Evolutionary conservation across 305 asterid genomes (phyloP).

Genomic region (Fraxinus floribunda): DNA sequence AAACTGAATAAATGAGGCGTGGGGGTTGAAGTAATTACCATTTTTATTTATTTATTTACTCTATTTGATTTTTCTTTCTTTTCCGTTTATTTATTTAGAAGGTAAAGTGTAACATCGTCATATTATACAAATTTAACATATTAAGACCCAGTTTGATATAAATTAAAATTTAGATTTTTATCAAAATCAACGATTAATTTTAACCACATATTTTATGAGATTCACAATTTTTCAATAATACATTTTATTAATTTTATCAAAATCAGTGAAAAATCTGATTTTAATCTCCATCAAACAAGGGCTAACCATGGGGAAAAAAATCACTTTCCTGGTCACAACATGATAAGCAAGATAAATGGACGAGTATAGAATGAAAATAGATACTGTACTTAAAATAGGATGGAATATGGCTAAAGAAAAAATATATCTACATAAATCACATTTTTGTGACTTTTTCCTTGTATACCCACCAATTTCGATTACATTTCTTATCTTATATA

Average conservation of each 20-base stretch:
- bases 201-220: no score
- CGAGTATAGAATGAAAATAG: background rate
- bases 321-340: background rate
- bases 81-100: background rate
- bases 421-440: background rate
- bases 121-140: no score
- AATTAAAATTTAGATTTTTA: no score
- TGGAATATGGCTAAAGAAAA: background rate
- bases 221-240: no score
- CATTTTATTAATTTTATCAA: no score
- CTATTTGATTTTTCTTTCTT: no score
- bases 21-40: background rate
- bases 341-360: background rate
- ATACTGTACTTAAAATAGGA: background rate
- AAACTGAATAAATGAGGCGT: no score
- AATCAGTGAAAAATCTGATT: no score
- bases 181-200: no score
- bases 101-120: background rate
- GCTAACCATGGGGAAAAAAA: no score
- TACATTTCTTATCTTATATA: background rate
- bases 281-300: no score
- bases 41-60: background rate
- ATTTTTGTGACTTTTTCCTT: background rate
- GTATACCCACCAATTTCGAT: background rate
- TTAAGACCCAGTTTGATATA: no score